Percentiles rank a stretch among this genome's conserved stretches.
These are phyloP conservation scores for Chenopodium berlandieri DNA, from an alignment of 148 eudicot species.

Conservation along the genomic window DNA sequence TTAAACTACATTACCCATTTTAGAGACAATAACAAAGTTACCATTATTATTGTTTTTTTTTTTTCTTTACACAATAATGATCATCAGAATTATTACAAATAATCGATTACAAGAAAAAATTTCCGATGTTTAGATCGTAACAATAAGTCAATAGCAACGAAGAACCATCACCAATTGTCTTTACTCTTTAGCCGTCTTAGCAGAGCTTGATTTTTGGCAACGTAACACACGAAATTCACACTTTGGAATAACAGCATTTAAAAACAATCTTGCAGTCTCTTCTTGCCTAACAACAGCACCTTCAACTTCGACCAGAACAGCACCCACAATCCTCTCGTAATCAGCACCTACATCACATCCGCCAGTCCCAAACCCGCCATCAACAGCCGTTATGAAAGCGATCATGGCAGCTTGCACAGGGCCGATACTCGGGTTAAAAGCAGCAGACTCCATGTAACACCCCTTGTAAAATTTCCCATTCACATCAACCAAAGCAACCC, in stretches of 20 bases:
- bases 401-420: slow-evolving; percentile 86
- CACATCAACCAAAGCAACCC: slow-evolving; percentile 57
- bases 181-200: neutral
- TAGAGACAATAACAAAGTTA: too few species aligned
- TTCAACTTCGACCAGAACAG: slow-evolving; percentile 73
- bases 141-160: neutral
- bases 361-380: slow-evolving; percentile 34
- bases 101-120: neutral
- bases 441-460: slow-evolving; percentile 85
- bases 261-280: slow-evolving; percentile 61
- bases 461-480: slow-evolving; percentile 61
- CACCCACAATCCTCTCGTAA: slow-evolving; percentile 54
- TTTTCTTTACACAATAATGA: neutral
- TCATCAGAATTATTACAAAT: neutral
- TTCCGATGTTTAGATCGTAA: neutral
- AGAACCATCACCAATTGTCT: too few species aligned
- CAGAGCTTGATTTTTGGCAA: slow-evolving; percentile 28
- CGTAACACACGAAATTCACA: slow-evolving; percentile 60
- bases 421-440: slow-evolving; percentile 80
- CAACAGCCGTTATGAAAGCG: slow-evolving; percentile 52
- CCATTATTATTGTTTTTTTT: neutral
- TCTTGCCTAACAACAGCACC: slow-evolving; percentile 61
- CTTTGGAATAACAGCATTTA: slow-evolving; percentile 52
- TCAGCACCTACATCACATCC: slow-evolving; percentile 43
- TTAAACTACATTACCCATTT: neutral